phyloP scores from a whole-genome alignment of 192 early-diverging fungal species.

The Coemansia sp. region DNA sequence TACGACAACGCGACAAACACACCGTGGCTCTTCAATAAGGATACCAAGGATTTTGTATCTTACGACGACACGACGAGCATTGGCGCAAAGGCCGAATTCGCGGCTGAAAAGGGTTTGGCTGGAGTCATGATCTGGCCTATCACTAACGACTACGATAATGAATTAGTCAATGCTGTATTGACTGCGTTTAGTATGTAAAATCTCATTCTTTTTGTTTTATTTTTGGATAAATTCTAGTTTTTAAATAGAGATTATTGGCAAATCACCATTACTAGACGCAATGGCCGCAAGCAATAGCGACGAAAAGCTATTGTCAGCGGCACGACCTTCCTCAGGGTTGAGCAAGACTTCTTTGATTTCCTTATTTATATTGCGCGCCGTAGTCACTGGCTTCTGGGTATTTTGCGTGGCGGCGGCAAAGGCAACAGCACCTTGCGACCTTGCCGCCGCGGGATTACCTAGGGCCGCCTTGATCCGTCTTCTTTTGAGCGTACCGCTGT shows the following conservation, averaged over 20 bases:
- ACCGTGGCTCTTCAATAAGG: conserved; percentile 74
- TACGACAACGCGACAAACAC: conserved; percentile 66
- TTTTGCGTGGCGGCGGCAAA: neutral
- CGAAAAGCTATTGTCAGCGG: conserved; percentile 25
- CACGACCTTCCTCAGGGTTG: conserved; percentile 15
- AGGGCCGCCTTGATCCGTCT: neutral
- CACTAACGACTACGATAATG: conserved; percentile 65
- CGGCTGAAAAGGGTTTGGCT: conserved; percentile 53
- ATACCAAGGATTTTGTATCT: conserved; percentile 65
- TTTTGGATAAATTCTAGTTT: too few relatives aligned
- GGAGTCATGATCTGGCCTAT: conserved; percentile 78
- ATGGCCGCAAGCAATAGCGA: conserved; percentile 35
- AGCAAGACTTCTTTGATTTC: conserved; percentile 26
- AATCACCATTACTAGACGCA: conserved; percentile 24
- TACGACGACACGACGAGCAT: conserved; percentile 65
- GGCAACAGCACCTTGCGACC: neutral
- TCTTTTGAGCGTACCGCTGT: neutral
- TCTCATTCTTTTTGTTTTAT: too few relatives aligned
- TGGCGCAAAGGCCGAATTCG: conserved; percentile 60
- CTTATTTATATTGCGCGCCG: conserved; percentile 6
- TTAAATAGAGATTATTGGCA: conserved; percentile 34
- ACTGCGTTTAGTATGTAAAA: neutral
- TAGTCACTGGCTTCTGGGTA: neutral
- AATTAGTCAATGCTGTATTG: conserved; percentile 46
- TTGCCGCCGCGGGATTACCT: neutral